Percentiles rank a stretch among this genome's conserved stretches.
Conservation (phyloP, 345 rosid genomes). For the Streptanthus diversifolius region DNA sequence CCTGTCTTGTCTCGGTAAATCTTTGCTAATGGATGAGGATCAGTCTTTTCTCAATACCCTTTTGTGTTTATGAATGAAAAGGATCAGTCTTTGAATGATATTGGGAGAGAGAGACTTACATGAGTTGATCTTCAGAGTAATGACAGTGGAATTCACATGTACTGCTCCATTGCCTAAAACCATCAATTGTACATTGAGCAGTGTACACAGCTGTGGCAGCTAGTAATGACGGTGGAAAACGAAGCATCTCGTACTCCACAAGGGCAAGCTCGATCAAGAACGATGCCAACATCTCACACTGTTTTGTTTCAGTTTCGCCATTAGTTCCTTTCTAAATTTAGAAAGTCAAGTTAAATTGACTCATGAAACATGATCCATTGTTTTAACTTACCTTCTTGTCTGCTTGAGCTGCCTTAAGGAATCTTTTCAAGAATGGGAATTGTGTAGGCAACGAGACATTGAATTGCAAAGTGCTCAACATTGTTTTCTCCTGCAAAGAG, state of each 20-base stretch:
- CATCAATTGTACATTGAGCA: conserved; percentile 63
- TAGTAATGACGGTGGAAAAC: conserved; percentile 69
- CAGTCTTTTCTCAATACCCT: too few relatives aligned
- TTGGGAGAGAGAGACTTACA: conserved; percentile 46
- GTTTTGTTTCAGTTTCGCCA: conserved; percentile 16
- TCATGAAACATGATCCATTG: background rate
- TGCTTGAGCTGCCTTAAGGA: conserved; percentile 86
- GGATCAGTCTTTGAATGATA: background rate
- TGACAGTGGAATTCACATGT: conserved; percentile 64
- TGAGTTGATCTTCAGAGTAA: conserved; percentile 68
- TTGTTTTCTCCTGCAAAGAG: conserved; percentile 61
- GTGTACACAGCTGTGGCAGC: conserved; percentile 83
- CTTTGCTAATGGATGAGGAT: too few relatives aligned
- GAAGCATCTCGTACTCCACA: conserved; percentile 86
- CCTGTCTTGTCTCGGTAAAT: background rate
- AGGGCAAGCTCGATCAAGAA: conserved; percentile 82
- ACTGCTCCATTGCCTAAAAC: conserved; percentile 70
- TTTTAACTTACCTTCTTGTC: conserved; percentile 54
- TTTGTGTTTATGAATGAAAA: background rate
- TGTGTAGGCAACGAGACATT: conserved; percentile 85
- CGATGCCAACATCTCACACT: conserved; percentile 71
- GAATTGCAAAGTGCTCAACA: conserved; percentile 70
- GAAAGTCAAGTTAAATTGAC: background rate
- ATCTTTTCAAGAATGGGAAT: conserved; percentile 71
- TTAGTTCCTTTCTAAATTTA: conserved; percentile 1